Conservation (phyloP, 176 grass and related monocot genomes). For the Saccharum spontaneum region DNA sequence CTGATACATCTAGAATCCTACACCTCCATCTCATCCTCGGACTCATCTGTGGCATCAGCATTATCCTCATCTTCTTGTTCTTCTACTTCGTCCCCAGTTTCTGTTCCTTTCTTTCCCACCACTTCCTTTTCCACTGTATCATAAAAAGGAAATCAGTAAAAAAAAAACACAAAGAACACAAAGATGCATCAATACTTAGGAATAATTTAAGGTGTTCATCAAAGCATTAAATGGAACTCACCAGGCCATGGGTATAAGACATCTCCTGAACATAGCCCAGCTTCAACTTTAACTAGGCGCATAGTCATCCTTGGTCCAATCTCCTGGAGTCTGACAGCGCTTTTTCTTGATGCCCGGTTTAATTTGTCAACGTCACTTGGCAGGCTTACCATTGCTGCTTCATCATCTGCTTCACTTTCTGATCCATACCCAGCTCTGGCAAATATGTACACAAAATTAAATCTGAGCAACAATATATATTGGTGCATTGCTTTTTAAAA, state of each 20-base stretch:
- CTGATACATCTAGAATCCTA: not conserved
- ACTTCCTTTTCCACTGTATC: constrained; percentile 23
- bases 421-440: constrained; percentile 88
- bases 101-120: not conserved
- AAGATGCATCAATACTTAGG: not conserved
- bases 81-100: constrained; percentile 23
- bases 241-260: constrained; percentile 73
- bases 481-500: not conserved
- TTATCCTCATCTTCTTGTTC: not conserved
- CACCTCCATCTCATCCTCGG: constrained; percentile 13
- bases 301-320: constrained; percentile 80
- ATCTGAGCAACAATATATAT: not conserved
- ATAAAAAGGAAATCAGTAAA: constrained; percentile 1
- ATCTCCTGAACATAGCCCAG: constrained; percentile 74
- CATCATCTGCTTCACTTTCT: constrained; percentile 92
- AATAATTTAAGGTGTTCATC: not conserved
- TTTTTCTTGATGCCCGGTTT: constrained; percentile 75
- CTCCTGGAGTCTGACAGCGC: constrained; percentile 83
- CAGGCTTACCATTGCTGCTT: constrained; percentile 73
- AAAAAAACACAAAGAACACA: not conserved
- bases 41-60: not conserved
- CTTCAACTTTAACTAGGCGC: constrained; percentile 82
- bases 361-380: constrained; percentile 72
- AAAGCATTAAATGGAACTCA: constrained; percentile 25
- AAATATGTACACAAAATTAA: constrained; percentile 12